Conservation (phyloP, 805 yeast species). For the Schizosaccharomyces japonicus region DNA sequence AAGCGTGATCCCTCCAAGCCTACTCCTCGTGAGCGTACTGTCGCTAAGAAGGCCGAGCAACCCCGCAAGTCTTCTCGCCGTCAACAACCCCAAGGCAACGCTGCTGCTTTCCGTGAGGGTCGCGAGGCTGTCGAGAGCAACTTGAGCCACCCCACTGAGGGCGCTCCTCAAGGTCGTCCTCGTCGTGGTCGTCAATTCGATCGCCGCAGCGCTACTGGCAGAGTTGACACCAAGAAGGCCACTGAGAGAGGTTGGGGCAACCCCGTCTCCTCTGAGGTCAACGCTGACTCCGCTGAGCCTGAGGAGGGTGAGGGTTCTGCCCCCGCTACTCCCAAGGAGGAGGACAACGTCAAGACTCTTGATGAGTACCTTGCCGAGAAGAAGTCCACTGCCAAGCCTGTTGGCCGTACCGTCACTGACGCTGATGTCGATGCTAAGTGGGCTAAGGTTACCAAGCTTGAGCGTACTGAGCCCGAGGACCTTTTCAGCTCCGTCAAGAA, state of each 20-base stretch:
- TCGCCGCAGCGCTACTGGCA: conserved; percentile 3
- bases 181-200: conserved; percentile 4
- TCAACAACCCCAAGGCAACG: not conserved
- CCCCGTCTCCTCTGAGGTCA: not conserved
- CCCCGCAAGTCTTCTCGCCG: conserved; percentile 2
- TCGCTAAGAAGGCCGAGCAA: conserved; percentile 1
- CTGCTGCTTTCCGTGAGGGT: conserved; percentile 1
- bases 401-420: not conserved
- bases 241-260: conserved; percentile 2
- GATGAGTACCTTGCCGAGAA: conserved; percentile 2
- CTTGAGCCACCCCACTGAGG: not conserved
- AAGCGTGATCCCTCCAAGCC: conserved; percentile 2
- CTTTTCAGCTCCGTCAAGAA: not conserved
- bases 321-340: not conserved
- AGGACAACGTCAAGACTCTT: not conserved
- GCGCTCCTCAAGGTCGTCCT: conserved; percentile 2
- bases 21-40: conserved; percentile 5
- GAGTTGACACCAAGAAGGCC: conserved; percentile 1
- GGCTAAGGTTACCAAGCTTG: not conserved
- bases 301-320: not conserved
- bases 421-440: not conserved
- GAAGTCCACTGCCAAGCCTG: conserved; percentile 4
- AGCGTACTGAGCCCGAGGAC: not conserved
- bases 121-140: not conserved
- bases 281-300: not conserved